Evolutionary conservation across 495 filamentous ascomycete genomes (phyloP).

Genomic region (Aspergillus bertholletiae): DNA sequence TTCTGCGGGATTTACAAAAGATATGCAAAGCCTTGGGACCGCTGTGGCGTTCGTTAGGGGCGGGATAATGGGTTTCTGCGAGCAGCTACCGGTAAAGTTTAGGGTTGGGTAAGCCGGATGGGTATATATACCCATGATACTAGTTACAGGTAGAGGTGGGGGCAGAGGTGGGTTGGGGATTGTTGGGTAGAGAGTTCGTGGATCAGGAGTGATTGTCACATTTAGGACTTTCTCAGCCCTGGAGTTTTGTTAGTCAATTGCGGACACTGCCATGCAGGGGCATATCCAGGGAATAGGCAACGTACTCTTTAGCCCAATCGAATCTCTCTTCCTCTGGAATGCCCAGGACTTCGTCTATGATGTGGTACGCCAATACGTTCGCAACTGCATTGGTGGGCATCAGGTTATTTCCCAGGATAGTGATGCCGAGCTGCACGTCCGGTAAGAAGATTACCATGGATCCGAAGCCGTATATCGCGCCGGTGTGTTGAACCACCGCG

Average conservation of each 20-base stretch:
- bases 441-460: neutral
- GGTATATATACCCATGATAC: neutral
- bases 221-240: neutral
- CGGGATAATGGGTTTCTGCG: neutral
- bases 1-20: neutral
- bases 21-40: neutral
- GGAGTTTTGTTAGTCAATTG: neutral
- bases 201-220: too few relatives aligned
- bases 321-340: neutral
- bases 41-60: neutral
- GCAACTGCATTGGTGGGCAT: neutral
- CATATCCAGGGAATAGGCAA: neutral
- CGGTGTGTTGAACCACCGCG: neutral
- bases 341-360: slow-evolving; percentile 3
- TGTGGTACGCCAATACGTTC: neutral
- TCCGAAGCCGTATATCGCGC: slow-evolving; percentile 4
- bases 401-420: slow-evolving; percentile 6
- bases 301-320: slow-evolving; percentile 1
- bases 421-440: neutral
- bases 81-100: neutral
- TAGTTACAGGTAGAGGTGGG: neutral
- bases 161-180: neutral
- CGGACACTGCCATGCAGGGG: too few relatives aligned
- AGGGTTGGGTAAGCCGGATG: slow-evolving; percentile 3
- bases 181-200: neutral